Percentiles rank a stretch among this genome's conserved stretches.
phyloP scores from a whole-genome alignment of 257 asterid species.

The Thymus quinquecostatus region DNA sequence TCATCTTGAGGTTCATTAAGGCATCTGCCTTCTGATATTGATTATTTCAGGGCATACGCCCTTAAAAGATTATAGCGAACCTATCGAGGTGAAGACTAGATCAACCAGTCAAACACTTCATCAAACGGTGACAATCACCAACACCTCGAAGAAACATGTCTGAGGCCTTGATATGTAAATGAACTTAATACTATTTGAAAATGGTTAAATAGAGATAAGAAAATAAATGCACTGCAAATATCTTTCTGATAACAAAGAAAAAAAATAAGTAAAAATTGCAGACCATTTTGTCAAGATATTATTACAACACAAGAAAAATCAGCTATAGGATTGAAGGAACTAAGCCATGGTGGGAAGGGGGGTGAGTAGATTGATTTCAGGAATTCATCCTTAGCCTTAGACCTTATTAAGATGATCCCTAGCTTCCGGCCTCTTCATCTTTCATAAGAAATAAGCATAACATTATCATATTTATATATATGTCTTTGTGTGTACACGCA shows the following conservation, averaged over 20 bases:
- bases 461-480: background rate
- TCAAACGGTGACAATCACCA: background rate
- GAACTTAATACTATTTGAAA: too few species aligned
- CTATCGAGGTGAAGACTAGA: background rate
- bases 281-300: background rate
- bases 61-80: background rate
- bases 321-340: background rate
- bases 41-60: background rate
- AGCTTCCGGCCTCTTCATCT: background rate
- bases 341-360: background rate
- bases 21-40: background rate
- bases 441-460: background rate
- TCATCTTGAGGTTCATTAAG: conserved; percentile 12
- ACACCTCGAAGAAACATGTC: background rate
- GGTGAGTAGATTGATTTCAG: background rate
- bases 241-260: background rate
- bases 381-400: background rate
- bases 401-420: background rate
- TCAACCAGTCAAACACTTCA: background rate
- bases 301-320: background rate
- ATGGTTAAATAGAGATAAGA: background rate
- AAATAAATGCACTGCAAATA: background rate
- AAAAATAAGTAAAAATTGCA: background rate
- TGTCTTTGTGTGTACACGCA: background rate
- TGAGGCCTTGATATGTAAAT: background rate